Percentiles rank a stretch among this genome's conserved stretches.
phyloP scores from a whole-genome alignment of 345 rosid species.

The Citrus hindsii region DNA sequence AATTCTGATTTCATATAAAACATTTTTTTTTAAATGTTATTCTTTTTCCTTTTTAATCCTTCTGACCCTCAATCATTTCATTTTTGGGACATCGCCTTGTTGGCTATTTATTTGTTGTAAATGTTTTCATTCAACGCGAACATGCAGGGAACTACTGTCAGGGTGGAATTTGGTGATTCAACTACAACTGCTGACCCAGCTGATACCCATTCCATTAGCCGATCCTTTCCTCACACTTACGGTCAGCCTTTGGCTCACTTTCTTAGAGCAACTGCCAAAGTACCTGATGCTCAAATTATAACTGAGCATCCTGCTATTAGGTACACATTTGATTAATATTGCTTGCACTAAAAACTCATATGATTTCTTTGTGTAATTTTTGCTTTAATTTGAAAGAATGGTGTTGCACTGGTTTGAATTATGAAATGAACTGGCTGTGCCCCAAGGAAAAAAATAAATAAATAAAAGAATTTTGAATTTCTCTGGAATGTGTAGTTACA shows the following conservation, averaged over 20 bases:
- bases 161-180: conserved; percentile 90
- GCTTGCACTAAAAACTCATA: not conserved
- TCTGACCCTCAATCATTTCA: not conserved
- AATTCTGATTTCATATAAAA: not conserved
- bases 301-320: conserved; percentile 76
- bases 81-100: not conserved
- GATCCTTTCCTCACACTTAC: conserved; percentile 77
- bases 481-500: not conserved
- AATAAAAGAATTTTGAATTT: not conserved
- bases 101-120: not conserved
- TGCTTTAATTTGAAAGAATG: not conserved
- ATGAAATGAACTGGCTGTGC: not conserved
- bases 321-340: conserved; percentile 25
- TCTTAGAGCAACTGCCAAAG: conserved; percentile 79
- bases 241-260: conserved; percentile 96
- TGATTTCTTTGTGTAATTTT: not conserved
- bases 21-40: not conserved
- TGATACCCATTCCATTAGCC: conserved; percentile 58
- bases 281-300: conserved; percentile 89
- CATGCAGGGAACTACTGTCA: conserved; percentile 87
- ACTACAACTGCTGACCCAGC: conserved; percentile 63
- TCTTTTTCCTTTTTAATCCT: not conserved
- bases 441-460: too few species aligned
- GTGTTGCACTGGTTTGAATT: not conserved
- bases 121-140: not conserved